Evolutionary conservation across 805 yeast genomes (phyloP).

Genomic region (Candida loeiensis): DNA sequence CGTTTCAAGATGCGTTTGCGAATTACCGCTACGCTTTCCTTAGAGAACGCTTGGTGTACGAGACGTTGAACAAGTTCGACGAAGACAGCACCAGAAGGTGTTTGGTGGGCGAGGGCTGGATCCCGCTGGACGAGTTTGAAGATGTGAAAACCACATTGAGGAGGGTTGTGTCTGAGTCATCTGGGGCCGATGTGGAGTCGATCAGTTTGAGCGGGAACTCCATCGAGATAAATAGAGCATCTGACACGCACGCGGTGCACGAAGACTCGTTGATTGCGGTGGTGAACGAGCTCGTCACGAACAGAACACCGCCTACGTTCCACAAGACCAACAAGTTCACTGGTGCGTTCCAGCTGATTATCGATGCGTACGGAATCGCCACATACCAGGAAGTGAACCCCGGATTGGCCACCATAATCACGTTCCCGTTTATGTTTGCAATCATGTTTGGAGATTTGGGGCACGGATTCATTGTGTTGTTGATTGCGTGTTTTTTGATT

Average conservation of each 20-base stretch:
- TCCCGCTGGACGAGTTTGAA: conserved; percentile 52
- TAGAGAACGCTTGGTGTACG: conserved; percentile 56
- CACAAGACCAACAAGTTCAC: conserved; percentile 95
- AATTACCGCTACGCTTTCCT: conserved; percentile 35
- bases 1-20: conserved; percentile 34
- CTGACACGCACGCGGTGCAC: not conserved
- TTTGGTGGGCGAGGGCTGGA: conserved; percentile 74
- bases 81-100: conserved; percentile 65
- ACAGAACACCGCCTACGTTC: conserved; percentile 88
- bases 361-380: conserved; percentile 94
- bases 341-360: conserved; percentile 85
- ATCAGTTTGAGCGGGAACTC: not conserved
- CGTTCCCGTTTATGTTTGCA: conserved; percentile 98
- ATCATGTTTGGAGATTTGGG: conserved; percentile 99
- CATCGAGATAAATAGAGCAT: not conserved
- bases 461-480: conserved; percentile 81
- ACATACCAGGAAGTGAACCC: conserved; percentile 94
- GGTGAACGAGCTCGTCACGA: conserved; percentile 62
- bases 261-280: conserved; percentile 38
- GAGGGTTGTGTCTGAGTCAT: conserved; percentile 19
- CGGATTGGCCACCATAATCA: conserved; percentile 88
- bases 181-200: conserved; percentile 28
- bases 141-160: conserved; percentile 38
- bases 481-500: conserved; percentile 70
- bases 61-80: conserved; percentile 61